Evolutionary conservation across 768 basidiomycete genomes (phyloP).

Genomic region (Xerocomellus amylosporus): DNA sequence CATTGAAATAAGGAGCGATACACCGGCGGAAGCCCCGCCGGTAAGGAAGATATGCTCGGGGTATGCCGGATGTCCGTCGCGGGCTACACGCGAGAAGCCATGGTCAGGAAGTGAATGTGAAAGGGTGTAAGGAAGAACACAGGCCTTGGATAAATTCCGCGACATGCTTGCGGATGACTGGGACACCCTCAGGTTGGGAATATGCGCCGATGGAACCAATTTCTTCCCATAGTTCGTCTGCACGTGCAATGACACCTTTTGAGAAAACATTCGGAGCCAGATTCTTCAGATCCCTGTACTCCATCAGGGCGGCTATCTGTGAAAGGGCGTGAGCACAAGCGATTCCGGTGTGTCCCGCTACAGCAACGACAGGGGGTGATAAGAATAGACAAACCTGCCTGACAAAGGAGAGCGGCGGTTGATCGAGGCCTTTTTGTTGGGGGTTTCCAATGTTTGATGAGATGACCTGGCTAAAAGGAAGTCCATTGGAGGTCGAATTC

Average conservation of each 20-base stretch:
- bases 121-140: slow-evolving; percentile 16
- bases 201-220: slow-evolving; percentile 95
- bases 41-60: slow-evolving; percentile 92
- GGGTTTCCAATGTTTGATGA: slow-evolving; percentile 98
- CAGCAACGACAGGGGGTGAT: neutral
- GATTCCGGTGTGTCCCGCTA: neutral
- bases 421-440: slow-evolving; percentile 92
- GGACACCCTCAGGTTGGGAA: slow-evolving; percentile 91
- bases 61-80: slow-evolving; percentile 84
- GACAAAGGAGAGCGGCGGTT: slow-evolving; percentile 87
- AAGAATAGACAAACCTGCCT: slow-evolving; percentile 67
- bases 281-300: slow-evolving; percentile 83
- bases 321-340: neutral
- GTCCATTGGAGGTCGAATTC: slow-evolving; percentile 39
- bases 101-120: slow-evolving; percentile 6
- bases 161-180: slow-evolving; percentile 81
- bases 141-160: slow-evolving; percentile 86
- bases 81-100: slow-evolving; percentile 48
- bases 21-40: slow-evolving; percentile 90
- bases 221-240: slow-evolving; percentile 71
- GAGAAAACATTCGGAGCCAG: slow-evolving; percentile 81
- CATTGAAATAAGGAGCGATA: slow-evolving; percentile 81
- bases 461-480: slow-evolving; percentile 89
- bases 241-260: slow-evolving; percentile 77
- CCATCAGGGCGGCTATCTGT: slow-evolving; percentile 86